phyloP scores from a whole-genome alignment of 1,284 basidiomycete genomes.

The Pseudozyma flocculosa region DNA sequence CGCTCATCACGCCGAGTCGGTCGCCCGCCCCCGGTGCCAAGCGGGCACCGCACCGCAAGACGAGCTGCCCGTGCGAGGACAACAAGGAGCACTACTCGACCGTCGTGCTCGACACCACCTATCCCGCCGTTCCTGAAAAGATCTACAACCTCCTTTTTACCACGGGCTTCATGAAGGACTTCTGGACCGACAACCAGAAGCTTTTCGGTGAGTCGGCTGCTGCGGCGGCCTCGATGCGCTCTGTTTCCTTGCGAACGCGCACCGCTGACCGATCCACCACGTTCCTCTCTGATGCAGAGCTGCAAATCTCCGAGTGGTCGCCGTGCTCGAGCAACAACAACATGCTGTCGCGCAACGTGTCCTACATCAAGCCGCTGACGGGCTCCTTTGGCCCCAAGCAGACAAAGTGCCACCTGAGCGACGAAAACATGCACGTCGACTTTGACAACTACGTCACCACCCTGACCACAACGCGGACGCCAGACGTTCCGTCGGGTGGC shows the following conservation, averaged over 20 bases:
- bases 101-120: constrained; percentile 72
- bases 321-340: constrained; percentile 64
- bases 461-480: constrained; percentile 86
- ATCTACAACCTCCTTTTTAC: constrained; percentile 95
- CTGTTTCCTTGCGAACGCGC: too few relatives aligned
- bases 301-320: constrained; percentile 50
- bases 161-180: constrained; percentile 91
- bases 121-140: constrained; percentile 89
- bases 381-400: constrained; percentile 88
- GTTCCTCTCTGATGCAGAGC: constrained; percentile 14
- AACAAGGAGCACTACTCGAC: constrained; percentile 74
- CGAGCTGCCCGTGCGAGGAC: constrained; percentile 74
- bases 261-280: too few relatives aligned
- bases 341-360: constrained; percentile 79
- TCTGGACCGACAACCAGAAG: constrained; percentile 84
- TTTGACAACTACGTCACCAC: constrained; percentile 80
- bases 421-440: constrained; percentile 79
- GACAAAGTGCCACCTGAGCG: constrained; percentile 88
- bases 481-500: constrained; percentile 89
- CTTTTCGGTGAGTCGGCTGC: constrained; percentile 69
- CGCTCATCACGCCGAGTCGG: constrained; percentile 23
- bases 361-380: constrained; percentile 91
- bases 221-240: too few relatives aligned
- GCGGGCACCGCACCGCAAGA: constrained; percentile 60
- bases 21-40: constrained; percentile 27